phyloP scores from a whole-genome alignment of 1,139 yeast species.

The Suhomyces kunorum region DNA sequence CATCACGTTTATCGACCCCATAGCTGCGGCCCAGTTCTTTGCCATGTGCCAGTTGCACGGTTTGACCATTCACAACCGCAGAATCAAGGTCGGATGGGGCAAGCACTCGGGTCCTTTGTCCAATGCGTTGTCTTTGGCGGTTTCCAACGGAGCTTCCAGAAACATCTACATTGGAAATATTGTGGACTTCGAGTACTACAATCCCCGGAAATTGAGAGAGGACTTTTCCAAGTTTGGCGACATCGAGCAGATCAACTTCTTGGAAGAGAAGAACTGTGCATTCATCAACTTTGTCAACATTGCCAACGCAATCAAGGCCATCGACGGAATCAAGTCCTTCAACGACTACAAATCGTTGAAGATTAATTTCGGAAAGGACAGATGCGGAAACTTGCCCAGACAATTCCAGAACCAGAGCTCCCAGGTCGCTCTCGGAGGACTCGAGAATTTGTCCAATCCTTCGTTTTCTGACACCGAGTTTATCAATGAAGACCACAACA shows the following conservation, averaged over 20 bases:
- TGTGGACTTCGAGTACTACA: slow-evolving; percentile 50
- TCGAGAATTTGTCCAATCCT: slow-evolving; percentile 26
- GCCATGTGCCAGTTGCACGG: slow-evolving; percentile 87
- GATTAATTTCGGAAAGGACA: slow-evolving; percentile 83
- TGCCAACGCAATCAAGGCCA: slow-evolving; percentile 80
- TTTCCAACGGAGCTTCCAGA: slow-evolving; percentile 92
- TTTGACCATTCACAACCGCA: slow-evolving; percentile 73
- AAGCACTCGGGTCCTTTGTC: slow-evolving; percentile 88
- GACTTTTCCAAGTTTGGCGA: slow-evolving; percentile 77
- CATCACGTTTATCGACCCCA: slow-evolving; percentile 86
- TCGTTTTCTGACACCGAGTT: slow-evolving; percentile 34
- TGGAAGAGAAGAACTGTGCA: slow-evolving; percentile 79
- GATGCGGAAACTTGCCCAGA: slow-evolving; percentile 85
- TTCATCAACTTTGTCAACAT: slow-evolving; percentile 80
- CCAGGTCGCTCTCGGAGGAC: slow-evolving; percentile 19
- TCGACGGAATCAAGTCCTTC: slow-evolving; percentile 57
- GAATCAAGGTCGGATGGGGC: slow-evolving; percentile 95
- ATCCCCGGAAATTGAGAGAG: slow-evolving; percentile 55
- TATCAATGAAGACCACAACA: slow-evolving; percentile 24
- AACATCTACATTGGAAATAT: slow-evolving; percentile 83
- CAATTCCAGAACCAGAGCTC: slow-evolving; percentile 34
- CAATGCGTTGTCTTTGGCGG: slow-evolving; percentile 78
- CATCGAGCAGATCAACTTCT: slow-evolving; percentile 75
- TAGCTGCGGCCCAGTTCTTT: slow-evolving; percentile 91
- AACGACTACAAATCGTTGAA: slow-evolving; percentile 41